These are phyloP conservation scores for Cnidoscolus chayamansa DNA, from an alignment of 441 rosid species.

Conservation along the genomic window DNA sequence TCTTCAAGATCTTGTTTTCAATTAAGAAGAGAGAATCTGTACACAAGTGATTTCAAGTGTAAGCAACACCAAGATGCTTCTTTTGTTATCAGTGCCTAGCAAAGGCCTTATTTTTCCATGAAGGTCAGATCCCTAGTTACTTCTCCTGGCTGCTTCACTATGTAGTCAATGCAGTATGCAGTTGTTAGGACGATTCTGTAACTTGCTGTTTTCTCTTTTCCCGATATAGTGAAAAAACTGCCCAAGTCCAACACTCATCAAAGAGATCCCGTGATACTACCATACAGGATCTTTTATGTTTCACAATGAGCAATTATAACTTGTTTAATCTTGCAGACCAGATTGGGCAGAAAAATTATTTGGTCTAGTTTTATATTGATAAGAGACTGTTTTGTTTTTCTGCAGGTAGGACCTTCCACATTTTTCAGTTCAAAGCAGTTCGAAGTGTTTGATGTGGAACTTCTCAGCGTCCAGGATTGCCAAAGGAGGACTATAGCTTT, in stretches of 20 bases:
- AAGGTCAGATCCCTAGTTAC: neutral
- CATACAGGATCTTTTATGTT: too few relatives aligned
- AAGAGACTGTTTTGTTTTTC: conserved; percentile 4
- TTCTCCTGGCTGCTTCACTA: neutral
- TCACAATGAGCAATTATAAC: neutral
- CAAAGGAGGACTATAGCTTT: conserved; percentile 81
- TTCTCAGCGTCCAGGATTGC: conserved; percentile 68
- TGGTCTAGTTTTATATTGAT: neutral
- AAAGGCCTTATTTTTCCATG: neutral
- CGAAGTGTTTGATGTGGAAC: conserved; percentile 88
- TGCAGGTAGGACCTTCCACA: conserved; percentile 91
- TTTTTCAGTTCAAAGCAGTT: conserved; percentile 95
- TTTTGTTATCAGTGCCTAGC: neutral
- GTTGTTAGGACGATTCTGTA: too few relatives aligned
- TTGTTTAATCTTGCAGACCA: neutral
- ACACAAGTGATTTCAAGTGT: neutral
- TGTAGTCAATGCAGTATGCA: neutral
- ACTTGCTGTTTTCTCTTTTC: too few relatives aligned
- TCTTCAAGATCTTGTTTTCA: neutral
- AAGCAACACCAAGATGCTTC: neutral
- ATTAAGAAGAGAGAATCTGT: neutral
- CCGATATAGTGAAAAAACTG: too few relatives aligned
- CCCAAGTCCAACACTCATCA: too few relatives aligned
- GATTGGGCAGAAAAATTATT: neutral
- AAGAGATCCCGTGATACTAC: too few relatives aligned